phyloP scores from a whole-genome alignment of 345 rosid genomes.

The Limnanthes douglasii region DNA sequence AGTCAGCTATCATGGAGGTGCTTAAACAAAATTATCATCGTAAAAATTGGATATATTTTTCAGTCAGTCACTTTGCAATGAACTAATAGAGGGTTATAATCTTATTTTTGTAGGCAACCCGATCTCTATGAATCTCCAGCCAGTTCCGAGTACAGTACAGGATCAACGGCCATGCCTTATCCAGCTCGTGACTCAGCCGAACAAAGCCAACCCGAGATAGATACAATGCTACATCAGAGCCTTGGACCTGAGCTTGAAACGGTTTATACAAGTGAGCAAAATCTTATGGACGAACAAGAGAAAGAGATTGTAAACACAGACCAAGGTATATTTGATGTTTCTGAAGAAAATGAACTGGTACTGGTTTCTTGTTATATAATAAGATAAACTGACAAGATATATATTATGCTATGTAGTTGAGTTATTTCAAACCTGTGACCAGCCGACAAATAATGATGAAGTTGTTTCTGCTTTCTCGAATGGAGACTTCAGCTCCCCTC shows the following conservation, averaged over 20 bases:
- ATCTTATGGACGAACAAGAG: slow-evolving; percentile 15
- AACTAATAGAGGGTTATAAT: slow-evolving; percentile 7
- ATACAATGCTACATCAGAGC: slow-evolving; percentile 20
- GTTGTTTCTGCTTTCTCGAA: slow-evolving; percentile 32
- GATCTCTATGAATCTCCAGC: slow-evolving; percentile 73
- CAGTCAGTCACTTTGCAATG: slow-evolving; percentile 6
- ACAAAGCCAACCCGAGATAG: slow-evolving; percentile 24
- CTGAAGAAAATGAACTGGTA: no score
- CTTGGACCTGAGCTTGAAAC: slow-evolving; percentile 15
- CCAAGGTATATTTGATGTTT: slow-evolving; percentile 22
- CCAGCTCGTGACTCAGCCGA: slow-evolving; percentile 26
- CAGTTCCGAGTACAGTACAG: slow-evolving; percentile 84
- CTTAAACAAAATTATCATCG: slow-evolving; percentile 1
- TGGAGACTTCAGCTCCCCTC: slow-evolving; percentile 61
- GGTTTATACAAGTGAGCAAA: slow-evolving; percentile 12
- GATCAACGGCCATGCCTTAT: slow-evolving; percentile 41
- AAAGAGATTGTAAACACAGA: slow-evolving; percentile 21
- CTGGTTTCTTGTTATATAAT: no score
- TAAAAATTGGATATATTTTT: slow-evolving; percentile 1
- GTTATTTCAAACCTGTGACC: slow-evolving; percentile 23
- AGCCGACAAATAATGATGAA: slow-evolving; percentile 17
- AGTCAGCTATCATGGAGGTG: slow-evolving; percentile 76
- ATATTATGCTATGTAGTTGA: slow-evolving; percentile 17
- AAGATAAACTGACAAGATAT: no score
- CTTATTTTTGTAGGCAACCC: slow-evolving; percentile 64